Conservation (phyloP, 1,284 basidiomycete species). For the Irpex sp. region DNA sequence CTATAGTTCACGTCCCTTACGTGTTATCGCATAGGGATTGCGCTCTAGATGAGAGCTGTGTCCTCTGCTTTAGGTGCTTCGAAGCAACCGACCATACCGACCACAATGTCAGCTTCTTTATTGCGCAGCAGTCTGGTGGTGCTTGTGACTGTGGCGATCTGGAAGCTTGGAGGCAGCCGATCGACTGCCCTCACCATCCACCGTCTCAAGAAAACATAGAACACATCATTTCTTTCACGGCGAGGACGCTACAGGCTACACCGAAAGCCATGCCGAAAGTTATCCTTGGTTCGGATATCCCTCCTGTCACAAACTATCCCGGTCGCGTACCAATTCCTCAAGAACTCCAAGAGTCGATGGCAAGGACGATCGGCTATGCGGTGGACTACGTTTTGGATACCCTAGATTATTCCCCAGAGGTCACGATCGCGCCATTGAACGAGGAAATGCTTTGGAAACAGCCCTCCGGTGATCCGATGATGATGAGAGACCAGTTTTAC, state of each 20-base stretch:
- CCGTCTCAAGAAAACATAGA: constrained; percentile 24
- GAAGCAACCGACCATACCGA: constrained; percentile 77
- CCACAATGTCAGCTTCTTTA: constrained; percentile 90
- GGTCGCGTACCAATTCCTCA: constrained; percentile 52
- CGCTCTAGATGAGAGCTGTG: constrained; percentile 82
- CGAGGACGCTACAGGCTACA: constrained; percentile 25
- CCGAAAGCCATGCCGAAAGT: constrained; percentile 31
- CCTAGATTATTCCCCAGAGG: constrained; percentile 82
- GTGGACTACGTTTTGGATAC: constrained; percentile 86
- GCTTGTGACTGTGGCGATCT: constrained; percentile 92
- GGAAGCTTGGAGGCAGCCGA: constrained; percentile 74
- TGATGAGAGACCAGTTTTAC: constrained; percentile 72
- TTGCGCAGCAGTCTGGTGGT: constrained; percentile 85
- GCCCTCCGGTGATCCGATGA: constrained; percentile 69
- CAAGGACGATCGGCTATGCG: constrained; percentile 70
- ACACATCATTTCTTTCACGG: constrained; percentile 25
- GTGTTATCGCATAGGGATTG: constrained; percentile 64
- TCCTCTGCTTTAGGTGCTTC: constrained; percentile 87
- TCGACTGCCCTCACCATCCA: constrained; percentile 72
- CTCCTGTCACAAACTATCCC: constrained; percentile 56
- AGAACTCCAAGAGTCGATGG: constrained; percentile 71
- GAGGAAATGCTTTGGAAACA: constrained; percentile 72
- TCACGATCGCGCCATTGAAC: constrained; percentile 63
- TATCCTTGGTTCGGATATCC: constrained; percentile 44
- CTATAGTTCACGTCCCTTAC: neutral